Conservation (phyloP, 2,329 filamentous ascomycete genomes). For the Sporothrix brunneoviolacea region DNA sequence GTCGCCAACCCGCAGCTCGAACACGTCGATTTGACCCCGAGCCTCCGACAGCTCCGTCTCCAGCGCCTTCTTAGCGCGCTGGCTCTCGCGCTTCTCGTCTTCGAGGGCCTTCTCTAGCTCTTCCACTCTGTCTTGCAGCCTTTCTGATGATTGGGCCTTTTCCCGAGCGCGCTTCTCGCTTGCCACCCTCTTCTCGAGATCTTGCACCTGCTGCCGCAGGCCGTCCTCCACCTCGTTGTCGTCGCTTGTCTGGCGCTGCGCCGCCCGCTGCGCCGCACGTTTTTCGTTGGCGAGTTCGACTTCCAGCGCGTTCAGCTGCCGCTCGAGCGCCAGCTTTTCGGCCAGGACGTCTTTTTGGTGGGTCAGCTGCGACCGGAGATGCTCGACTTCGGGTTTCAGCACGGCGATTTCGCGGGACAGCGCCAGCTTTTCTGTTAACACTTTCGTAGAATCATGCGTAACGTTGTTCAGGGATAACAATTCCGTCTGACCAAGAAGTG, state of each 20-base stretch:
- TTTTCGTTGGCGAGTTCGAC: constrained; percentile 79
- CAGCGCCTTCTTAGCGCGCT: constrained; percentile 38
- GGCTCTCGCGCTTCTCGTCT: constrained; percentile 38
- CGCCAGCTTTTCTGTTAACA: constrained; percentile 54
- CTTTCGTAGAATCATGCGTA: constrained; percentile 62
- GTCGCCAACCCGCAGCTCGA: constrained; percentile 65
- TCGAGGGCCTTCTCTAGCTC: constrained; percentile 30
- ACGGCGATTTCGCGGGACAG: constrained; percentile 45
- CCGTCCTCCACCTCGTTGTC: constrained; percentile 28
- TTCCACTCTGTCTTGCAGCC: constrained; percentile 26
- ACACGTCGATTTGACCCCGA: constrained; percentile 53
- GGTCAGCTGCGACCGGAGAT: constrained; percentile 46
- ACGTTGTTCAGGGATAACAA: constrained; percentile 60
- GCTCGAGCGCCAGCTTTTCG: constrained; percentile 74
- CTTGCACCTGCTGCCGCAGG: constrained; percentile 25
- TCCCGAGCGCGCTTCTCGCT: constrained; percentile 33
- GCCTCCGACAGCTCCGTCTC: constrained; percentile 54
- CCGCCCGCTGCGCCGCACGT: constrained; percentile 55
- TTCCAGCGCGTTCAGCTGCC: constrained; percentile 69
- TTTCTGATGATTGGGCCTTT: constrained; percentile 26
- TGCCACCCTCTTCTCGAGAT: constrained; percentile 36
- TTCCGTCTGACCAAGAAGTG: constrained; percentile 61
- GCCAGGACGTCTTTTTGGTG: constrained; percentile 62
- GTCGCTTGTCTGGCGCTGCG: constrained; percentile 27
- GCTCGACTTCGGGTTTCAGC: constrained; percentile 50